These are phyloP conservation scores for Yamadazyma sp. DNA, from an alignment of 1,139 yeast species.

Conservation along the genomic window DNA sequence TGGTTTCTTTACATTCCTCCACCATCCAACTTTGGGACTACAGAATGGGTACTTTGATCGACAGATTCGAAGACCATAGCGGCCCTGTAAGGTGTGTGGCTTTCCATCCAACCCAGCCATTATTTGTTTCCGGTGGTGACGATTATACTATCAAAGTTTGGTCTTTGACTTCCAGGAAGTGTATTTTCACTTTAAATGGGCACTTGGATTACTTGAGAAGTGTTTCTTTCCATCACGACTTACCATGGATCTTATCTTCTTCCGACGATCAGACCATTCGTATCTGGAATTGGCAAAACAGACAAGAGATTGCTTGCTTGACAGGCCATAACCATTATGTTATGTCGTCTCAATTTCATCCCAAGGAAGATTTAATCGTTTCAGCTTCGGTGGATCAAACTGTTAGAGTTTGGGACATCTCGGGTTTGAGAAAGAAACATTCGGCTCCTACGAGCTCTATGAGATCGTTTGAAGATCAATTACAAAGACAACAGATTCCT, in stretches of 20 bases:
- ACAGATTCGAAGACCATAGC: slow-evolving; percentile 95
- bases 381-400: slow-evolving; percentile 97
- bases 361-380: slow-evolving; percentile 89
- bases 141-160: slow-evolving; percentile 94
- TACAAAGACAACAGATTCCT: slow-evolving; percentile 68
- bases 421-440: slow-evolving; percentile 93
- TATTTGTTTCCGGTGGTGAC: slow-evolving; percentile 96
- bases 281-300: slow-evolving; percentile 99
- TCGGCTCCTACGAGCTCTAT: slow-evolving; percentile 69
- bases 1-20: slow-evolving; percentile 91
- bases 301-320: slow-evolving; percentile 94
- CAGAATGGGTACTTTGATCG: slow-evolving; percentile 97
- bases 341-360: slow-evolving; percentile 98
- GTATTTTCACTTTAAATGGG: slow-evolving; percentile 86
- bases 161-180: slow-evolving; percentile 90
- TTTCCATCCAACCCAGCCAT: slow-evolving; percentile 97
- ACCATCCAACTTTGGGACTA: slow-evolving; percentile 98
- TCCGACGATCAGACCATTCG: slow-evolving; percentile 98
- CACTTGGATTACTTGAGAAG: slow-evolving; percentile 96
- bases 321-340: slow-evolving; percentile 99
- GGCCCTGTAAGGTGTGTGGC: slow-evolving; percentile 96
- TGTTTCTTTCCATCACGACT: slow-evolving; percentile 90
- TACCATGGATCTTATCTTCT: slow-evolving; percentile 96
- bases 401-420: slow-evolving; percentile 98
- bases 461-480: slow-evolving; percentile 74